Evolutionary conservation across 2,329 filamentous ascomycete species (phyloP), one percentile per base, ranked within the genome.

Genomic region (Aureobasidium vineae): DNA sequence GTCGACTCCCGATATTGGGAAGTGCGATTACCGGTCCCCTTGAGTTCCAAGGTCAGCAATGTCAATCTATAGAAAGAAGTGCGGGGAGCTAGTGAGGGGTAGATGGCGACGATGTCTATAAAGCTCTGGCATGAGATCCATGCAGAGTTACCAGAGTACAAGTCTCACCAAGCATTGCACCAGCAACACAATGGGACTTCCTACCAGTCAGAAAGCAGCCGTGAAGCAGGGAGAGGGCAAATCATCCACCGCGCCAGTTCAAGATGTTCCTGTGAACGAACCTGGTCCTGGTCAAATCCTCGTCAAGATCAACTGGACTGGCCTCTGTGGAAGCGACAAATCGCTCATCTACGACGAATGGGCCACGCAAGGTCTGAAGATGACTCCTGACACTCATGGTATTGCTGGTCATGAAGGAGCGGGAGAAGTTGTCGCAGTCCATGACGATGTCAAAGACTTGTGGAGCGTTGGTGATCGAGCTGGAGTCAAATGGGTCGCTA

Each of bases 321-420:
- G 74, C 11, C 71, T 77, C 23, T 76, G 75, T 64, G 75, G 73
- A 13, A 72, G 70, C 7, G 75, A 77, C 68, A 77, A 78, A 50
- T 74, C 72, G 10, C 71, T 79, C 0, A 65, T 78, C 2, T 72
- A 75, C 43, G 77, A 79, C 66, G 76, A 78, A 68, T 78, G 75
- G 76, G 65, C 47, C 5, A 33, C 65, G 5, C 56, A 63, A 16
- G 75, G 75, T 1, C 65, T 76, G 38, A 66, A 49, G 1, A 77
- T 78, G 75, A 57, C 64, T 49, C 68, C 70, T 19, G 49, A 65
- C 3, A 68, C 73, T 2, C 64, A 70, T 11, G 73, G 73, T 8
- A 76, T 74, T 54, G 73, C 72, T 10, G 73, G 72, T 16, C 73
- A 75, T 40, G 73, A 75, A 64, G 73, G 73, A 13, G 73, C 73